These are phyloP conservation scores for Globisporangium emineosum DNA, from an alignment of 352 stramenopile genomes.

Conservation along the genomic window DNA sequence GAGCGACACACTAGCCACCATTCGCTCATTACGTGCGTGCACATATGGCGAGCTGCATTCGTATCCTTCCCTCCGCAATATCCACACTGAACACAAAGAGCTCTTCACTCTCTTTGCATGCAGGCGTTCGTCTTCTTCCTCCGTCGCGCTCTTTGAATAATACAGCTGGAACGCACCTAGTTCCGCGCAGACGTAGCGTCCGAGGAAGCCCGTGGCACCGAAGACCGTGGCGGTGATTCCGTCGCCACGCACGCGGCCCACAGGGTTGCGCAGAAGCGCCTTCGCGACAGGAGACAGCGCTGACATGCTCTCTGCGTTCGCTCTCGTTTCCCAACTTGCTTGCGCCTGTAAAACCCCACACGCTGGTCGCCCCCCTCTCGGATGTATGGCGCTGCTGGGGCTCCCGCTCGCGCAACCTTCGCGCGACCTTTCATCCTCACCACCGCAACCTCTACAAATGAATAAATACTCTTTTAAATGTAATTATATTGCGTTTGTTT, in stretches of 20 bases:
- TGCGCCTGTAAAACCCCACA: neutral
- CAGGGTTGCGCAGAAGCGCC: constrained; percentile 71
- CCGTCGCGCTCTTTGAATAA: neutral
- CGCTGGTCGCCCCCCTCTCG: neutral
- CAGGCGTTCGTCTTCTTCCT: neutral
- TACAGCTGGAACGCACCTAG: constrained; percentile 62
- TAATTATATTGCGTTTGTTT: no score
- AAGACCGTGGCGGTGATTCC: constrained; percentile 95
- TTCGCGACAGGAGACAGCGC: constrained; percentile 74
- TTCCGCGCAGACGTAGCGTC: constrained; percentile 93
- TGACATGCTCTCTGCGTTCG: constrained; percentile 48
- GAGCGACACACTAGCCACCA: neutral
- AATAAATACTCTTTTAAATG: no score
- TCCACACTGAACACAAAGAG: neutral
- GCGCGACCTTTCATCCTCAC: constrained; percentile 14
- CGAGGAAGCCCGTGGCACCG: constrained; percentile 93
- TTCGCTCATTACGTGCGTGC: neutral
- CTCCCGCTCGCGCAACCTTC: constrained; percentile 26
- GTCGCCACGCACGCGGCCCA: constrained; percentile 65
- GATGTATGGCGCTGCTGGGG: constrained; percentile 15
- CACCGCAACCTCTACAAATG: constrained; percentile 14
- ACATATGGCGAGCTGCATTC: neutral
- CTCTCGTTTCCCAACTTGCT: constrained; percentile 11
- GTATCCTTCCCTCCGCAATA: neutral
- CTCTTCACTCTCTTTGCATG: neutral